Evolutionary conservation across 805 yeast genomes (phyloP), one percentile per base, ranked within the genome.

Genomic region (Saturnispora mendoncae): DNA sequence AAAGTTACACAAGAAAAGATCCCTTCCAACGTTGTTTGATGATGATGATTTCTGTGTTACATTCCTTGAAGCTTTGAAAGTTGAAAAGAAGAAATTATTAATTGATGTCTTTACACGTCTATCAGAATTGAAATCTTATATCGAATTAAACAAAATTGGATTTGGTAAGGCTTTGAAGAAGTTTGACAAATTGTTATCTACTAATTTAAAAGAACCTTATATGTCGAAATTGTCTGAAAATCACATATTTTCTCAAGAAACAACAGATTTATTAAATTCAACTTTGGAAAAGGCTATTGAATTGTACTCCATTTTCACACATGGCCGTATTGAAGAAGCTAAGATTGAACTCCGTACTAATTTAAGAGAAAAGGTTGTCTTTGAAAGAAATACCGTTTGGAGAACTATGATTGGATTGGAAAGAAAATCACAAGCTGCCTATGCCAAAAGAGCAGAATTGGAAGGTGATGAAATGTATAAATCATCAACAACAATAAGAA

Each of bases 311-410:
- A 65, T 50, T 53, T 71, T 57, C 43, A 58, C 59, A 33, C 55
- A 58, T n/a, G 57, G 61, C 18, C 66, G 62, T 45, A 53, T 64
- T 34, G 69, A 68, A 7, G 43, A 56, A 14, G 68, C 74, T 31
- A 66, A 64, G 36, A 60, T 62, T 30, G 77, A 72, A 39, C 60
- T 74, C 42, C 66, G 68, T 48, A 63, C 74, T 3, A 72, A 72
- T 48, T 63, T 90, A 48, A 71, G 97, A 48, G 98, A 90, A 53
- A 94, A 90, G 59, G 84, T 90, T 27, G 95, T 88, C 15, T 90
- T 96, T 94, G 97, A 90, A 63, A 74, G 98, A 60, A 87, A 87
- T 58, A 90, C 97, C 0, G 97, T 90, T 23, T 90, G 98, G 98
- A 80, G 92, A 57, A 97, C 90, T 60, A 80, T 90, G 81, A 81